Conservation (phyloP, 306 rosid genomes). For the Begonia peltatifolia region DNA sequence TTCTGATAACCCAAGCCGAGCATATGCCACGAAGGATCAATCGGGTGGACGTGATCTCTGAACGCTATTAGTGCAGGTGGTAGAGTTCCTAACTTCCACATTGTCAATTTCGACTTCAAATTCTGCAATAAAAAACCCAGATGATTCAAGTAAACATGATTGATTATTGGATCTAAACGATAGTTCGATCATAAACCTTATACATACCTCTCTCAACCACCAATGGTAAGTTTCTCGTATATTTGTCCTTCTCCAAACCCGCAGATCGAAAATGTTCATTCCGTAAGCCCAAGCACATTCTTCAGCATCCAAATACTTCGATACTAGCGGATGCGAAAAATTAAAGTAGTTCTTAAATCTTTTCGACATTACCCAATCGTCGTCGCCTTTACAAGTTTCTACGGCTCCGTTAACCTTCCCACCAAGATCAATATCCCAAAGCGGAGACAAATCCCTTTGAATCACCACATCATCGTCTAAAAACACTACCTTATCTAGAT, state of each 20-base stretch:
- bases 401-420: conserved; percentile 96
- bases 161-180: too few relatives aligned
- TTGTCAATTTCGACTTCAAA: conserved; percentile 58
- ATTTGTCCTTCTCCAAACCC: conserved; percentile 61
- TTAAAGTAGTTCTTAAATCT: conserved; percentile 78
- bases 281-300: conserved; percentile 99
- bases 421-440: conserved; percentile 74
- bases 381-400: conserved; percentile 90
- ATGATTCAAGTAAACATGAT: conserved; percentile 1
- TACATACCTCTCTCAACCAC: conserved; percentile 80
- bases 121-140: conserved; percentile 42
- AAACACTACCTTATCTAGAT: conserved; percentile 83
- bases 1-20: conserved; percentile 97
- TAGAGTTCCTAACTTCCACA: conserved; percentile 94
- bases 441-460: conserved; percentile 74
- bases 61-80: conserved; percentile 98
- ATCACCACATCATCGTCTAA: conserved; percentile 87
- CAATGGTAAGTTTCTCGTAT: conserved; percentile 75
- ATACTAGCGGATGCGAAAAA: conserved; percentile 75
- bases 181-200: not conserved
- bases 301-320: conserved; percentile 58
- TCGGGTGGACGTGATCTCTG: conserved; percentile 71
- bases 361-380: conserved; percentile 93
- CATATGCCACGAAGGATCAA: conserved; percentile 87
- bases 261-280: conserved; percentile 87